These are phyloP conservation scores for Mytilinidion resinicola DNA, from an alignment of 495 filamentous ascomycete species.

Conservation along the genomic window DNA sequence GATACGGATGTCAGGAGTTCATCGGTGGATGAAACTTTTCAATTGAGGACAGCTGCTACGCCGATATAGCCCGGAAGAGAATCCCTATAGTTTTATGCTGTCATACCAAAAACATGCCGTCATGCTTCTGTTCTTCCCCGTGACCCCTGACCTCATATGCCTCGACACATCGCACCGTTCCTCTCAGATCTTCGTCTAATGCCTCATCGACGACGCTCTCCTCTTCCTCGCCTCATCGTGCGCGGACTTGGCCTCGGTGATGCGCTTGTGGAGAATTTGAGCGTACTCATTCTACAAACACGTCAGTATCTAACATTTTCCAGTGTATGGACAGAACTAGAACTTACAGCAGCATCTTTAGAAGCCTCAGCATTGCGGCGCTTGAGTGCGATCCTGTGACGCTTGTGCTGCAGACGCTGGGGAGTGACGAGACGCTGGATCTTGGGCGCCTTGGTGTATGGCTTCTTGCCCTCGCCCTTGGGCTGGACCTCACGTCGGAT, in stretches of 20 bases:
- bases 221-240: slow-evolving; percentile 91
- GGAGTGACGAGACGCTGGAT: slow-evolving; percentile 99
- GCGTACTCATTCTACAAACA: slow-evolving; percentile 73
- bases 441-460: slow-evolving; percentile 98
- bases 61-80: too few species aligned
- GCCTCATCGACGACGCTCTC: slow-evolving; percentile 90
- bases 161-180: background rate
- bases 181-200: slow-evolving; percentile 51
- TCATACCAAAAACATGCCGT: too few species aligned
- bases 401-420: slow-evolving; percentile 99
- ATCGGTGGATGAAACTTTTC: too few species aligned
- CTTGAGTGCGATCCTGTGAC: slow-evolving; percentile 94
- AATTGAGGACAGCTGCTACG: too few species aligned
- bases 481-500: slow-evolving; percentile 95
- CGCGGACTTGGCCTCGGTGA: slow-evolving; percentile 85
- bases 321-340: background rate
- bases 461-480: slow-evolving; percentile 86
- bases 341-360: slow-evolving; percentile 96
- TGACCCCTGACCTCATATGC: too few species aligned
- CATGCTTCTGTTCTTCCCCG: too few species aligned
- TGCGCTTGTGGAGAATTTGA: slow-evolving; percentile 86
- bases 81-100: too few species aligned
- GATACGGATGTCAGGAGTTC: too few species aligned
- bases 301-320: slow-evolving; percentile 34
- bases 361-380: slow-evolving; percentile 86